Conservation (phyloP, 768 basidiomycete genomes). For the Agaricus subrufescens region DNA sequence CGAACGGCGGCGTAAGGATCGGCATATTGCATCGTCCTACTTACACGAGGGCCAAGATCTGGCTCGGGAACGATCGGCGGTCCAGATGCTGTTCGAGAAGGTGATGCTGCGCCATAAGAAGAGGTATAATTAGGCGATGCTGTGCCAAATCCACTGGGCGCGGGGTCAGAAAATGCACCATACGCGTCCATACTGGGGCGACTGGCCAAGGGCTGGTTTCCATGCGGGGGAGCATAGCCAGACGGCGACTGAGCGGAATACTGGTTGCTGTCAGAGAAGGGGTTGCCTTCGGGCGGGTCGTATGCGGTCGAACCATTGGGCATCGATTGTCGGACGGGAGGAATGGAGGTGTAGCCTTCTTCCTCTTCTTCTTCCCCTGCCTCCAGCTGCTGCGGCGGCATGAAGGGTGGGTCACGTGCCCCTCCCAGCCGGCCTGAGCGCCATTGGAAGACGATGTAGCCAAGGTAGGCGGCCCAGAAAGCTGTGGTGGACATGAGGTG, state of each 20-base stretch:
- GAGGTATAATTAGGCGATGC: constrained; percentile 25
- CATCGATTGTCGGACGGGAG: constrained; percentile 27
- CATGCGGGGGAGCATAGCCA: constrained; percentile 25
- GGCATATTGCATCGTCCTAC: constrained; percentile 91
- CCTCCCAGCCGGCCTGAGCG: constrained; percentile 59
- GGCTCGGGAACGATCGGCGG: constrained; percentile 36
- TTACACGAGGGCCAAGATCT: constrained; percentile 54
- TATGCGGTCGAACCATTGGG: constrained; percentile 15
- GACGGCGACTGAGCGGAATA: constrained; percentile 21
- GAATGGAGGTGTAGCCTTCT: constrained; percentile 49
- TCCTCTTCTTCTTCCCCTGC: constrained; percentile 53
- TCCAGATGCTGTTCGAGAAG: constrained; percentile 21
- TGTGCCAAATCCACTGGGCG: constrained; percentile 67
- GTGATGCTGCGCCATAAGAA: constrained; percentile 18
- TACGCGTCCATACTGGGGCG: constrained; percentile 83
- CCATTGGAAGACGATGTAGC: constrained; percentile 70
- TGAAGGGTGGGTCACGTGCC: constrained; percentile 74
- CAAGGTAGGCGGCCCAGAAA: constrained; percentile 71
- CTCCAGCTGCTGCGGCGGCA: constrained; percentile 45
- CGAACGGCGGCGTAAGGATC: constrained; percentile 84
- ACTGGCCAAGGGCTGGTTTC: constrained; percentile 24
- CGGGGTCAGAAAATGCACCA: constrained; percentile 87
- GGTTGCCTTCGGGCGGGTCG: constrained; percentile 24
- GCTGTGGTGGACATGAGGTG: constrained; percentile 30
- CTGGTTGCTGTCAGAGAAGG: constrained; percentile 55